These are phyloP conservation scores for Suhomyces panamericanus DNA, from an alignment of 1,139 yeast species.

Conservation along the genomic window DNA sequence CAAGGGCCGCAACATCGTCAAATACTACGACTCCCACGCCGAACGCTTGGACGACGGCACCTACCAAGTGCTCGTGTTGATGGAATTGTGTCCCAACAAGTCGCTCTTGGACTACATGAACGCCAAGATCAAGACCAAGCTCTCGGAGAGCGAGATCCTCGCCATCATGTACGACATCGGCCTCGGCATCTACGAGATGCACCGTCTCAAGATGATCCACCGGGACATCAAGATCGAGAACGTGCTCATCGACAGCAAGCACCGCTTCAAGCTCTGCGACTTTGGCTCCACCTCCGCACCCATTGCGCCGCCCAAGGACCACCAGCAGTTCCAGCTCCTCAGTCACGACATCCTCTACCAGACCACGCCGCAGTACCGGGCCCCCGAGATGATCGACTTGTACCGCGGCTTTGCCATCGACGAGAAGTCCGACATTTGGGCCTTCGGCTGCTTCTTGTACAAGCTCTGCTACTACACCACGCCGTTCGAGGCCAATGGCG, in stretches of 20 bases:
- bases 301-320: conserved; percentile 63
- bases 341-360: conserved; percentile 70
- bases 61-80: conserved; percentile 71
- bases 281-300: conserved; percentile 71
- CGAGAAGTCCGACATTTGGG: conserved; percentile 83
- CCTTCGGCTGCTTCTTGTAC: conserved; percentile 74
- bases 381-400: conserved; percentile 82
- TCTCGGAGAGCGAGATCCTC: conserved; percentile 61
- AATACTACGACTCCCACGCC: conserved; percentile 77
- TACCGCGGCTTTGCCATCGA: conserved; percentile 67
- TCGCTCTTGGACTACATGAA: conserved; percentile 78
- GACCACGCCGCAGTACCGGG: conserved; percentile 80
- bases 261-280: conserved; percentile 68
- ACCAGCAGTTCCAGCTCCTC: conserved; percentile 58
- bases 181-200: conserved; percentile 74
- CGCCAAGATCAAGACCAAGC: conserved; percentile 60
- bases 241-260: conserved; percentile 59
- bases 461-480: conserved; percentile 79
- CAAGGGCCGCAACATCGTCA: conserved; percentile 58
- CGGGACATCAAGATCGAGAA: conserved; percentile 80
- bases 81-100: conserved; percentile 77
- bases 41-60: conserved; percentile 55
- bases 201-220: conserved; percentile 60
- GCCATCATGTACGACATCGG: conserved; percentile 67
- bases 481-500: conserved; percentile 77